phyloP scores from a whole-genome alignment of 257 asterid genomes.

The Nicotiana sylvestris region DNA sequence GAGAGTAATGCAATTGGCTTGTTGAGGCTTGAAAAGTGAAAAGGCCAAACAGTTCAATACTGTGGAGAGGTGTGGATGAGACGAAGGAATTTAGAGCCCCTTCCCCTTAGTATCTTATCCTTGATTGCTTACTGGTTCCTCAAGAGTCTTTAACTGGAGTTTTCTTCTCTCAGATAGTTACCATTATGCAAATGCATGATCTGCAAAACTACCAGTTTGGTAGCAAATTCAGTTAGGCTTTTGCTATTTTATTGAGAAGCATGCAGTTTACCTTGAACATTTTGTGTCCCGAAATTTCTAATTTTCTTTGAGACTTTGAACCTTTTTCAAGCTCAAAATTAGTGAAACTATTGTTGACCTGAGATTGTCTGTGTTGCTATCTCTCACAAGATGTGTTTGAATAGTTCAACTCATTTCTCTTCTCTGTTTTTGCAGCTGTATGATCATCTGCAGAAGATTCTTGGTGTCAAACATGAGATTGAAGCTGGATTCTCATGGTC shows the following conservation, averaged over 20 bases:
- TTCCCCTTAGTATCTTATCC: not conserved
- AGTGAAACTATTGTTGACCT: not conserved
- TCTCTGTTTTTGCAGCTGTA: slow-evolving; percentile 49
- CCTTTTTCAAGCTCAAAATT: not conserved
- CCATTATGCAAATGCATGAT: slow-evolving; percentile 4
- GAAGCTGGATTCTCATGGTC: slow-evolving; percentile 95
- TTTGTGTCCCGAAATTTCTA: not conserved
- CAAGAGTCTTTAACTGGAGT: not conserved
- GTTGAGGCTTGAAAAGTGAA: not conserved
- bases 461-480: slow-evolving; percentile 83
- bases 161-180: not conserved
- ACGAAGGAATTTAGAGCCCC: not conserved
- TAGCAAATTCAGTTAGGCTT: not conserved
- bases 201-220: slow-evolving; percentile 5
- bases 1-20: not conserved
- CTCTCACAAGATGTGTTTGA: not conserved
- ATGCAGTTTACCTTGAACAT: not conserved
- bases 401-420: not conserved
- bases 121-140: not conserved
- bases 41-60: not conserved
- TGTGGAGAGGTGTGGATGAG: not conserved
- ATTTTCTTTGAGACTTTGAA: not conserved
- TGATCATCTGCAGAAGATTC: slow-evolving; percentile 73
- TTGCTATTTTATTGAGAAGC: not conserved
- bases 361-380: not conserved